Evolutionary conservation across 805 yeast genomes (phyloP).

Genomic region (Candida andamanensis): DNA sequence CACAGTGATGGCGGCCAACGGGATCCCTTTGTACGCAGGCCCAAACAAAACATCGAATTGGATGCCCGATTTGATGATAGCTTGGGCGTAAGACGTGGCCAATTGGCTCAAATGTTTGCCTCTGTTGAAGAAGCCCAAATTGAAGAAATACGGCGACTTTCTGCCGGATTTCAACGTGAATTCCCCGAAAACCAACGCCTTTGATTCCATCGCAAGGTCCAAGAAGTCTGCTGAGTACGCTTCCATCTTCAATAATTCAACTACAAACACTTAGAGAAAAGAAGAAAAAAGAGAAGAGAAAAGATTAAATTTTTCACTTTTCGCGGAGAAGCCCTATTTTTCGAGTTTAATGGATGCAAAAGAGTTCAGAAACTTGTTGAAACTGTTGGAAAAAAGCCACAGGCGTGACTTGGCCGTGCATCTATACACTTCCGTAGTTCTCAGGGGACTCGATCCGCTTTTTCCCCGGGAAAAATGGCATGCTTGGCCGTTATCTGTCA

Average conservation of each 20-base stretch:
- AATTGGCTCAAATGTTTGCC: slow-evolving; percentile 74
- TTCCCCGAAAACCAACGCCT: slow-evolving; percentile 81
- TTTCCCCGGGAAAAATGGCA: slow-evolving; percentile 44
- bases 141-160: slow-evolving; percentile 92
- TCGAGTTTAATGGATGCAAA: neutral
- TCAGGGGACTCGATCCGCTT: slow-evolving; percentile 30
- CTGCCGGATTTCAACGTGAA: slow-evolving; percentile 93
- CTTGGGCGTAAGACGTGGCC: slow-evolving; percentile 84
- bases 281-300: slow-evolving; percentile 5
- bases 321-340: too few species aligned
- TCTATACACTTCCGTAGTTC: slow-evolving; percentile 52
- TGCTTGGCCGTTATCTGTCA: slow-evolving; percentile 51
- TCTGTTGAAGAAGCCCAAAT: slow-evolving; percentile 82
- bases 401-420: slow-evolving; percentile 59
- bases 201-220: slow-evolving; percentile 73
- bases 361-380: slow-evolving; percentile 19
- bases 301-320: neutral
- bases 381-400: slow-evolving; percentile 43
- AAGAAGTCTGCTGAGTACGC: slow-evolving; percentile 62
- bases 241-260: slow-evolving; percentile 24
- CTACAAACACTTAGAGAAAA: too few species aligned
- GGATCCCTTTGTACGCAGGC: slow-evolving; percentile 97
- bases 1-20: slow-evolving; percentile 88
- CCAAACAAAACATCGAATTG: slow-evolving; percentile 92
- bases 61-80: slow-evolving; percentile 74